Evolutionary conservation across 2,329 filamentous ascomycete species (phyloP), one percentile per base, ranked within the genome.

Genomic region (Aureobasidium lini): DNA sequence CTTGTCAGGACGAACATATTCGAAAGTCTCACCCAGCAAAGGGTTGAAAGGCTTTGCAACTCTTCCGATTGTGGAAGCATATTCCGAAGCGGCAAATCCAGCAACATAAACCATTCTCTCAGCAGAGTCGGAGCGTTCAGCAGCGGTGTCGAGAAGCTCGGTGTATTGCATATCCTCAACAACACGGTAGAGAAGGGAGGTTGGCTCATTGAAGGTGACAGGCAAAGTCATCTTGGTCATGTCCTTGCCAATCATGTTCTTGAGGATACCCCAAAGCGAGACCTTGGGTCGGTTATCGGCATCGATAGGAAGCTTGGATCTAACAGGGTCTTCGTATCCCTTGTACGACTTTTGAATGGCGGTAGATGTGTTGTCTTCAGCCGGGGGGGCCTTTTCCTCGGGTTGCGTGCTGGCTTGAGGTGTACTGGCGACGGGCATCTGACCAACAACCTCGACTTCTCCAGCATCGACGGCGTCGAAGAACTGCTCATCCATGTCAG

Each of bases 181-280:
- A 44, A 95, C 93, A 70, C 94, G 89, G 73, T 97, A 94, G 8
- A 99, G 81, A 11, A 99, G 79, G 6, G 94, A 97, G 0, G 94
- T 99, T 0, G 94, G 94, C 73, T 99, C 94, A 75, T 99, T 99
- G 79, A 99, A 97, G 0, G 94, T 96, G 2, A 99, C 94, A 0
- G 94, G 94, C 18, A 99, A 78, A 0, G 94, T 97, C 93, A 99
- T 99, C 78, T 95, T 97, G 39, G 94, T 97, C 94, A 99, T 97
- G 70, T 99, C 94, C 73, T 99, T 97, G 64, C 94, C 94, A 74
- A 99, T 96, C 94, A 99, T 97, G 23, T 93, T 97, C 77, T 97
- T 99, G 64, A 99, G 78, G 66, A 99, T 96, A 65, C 88, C 88
- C 94, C 94, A 99, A 44, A 99, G 84, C 32, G 89, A 94, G 62